A percentile compares a stretch with the other conserved stretches of the same genome.
Conservation (phyloP, 2,329 filamentous ascomycete species). For the Ascochyta viciae-villosae region DNA sequence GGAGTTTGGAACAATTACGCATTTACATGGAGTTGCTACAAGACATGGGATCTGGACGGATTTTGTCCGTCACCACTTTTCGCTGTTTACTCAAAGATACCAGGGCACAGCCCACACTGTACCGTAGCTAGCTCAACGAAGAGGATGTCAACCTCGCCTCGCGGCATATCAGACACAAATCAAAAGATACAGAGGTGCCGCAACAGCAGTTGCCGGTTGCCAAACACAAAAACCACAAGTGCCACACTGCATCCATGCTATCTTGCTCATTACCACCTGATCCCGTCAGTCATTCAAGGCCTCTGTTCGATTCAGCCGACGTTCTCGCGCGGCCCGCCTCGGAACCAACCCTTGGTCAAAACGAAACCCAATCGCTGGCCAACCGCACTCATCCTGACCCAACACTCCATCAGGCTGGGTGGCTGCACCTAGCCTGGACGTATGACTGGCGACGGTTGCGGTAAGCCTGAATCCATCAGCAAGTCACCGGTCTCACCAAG, state of each 20-base stretch:
- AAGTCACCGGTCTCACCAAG: conserved; percentile 30
- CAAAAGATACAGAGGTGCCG: conserved; percentile 24
- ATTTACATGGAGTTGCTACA: conserved; percentile 32
- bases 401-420: conserved; percentile 13
- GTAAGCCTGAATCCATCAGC: conserved; percentile 20
- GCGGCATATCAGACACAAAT: conserved; percentile 23
- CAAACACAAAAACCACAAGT: conserved; percentile 12
- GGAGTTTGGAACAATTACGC: conserved; percentile 17
- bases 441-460: conserved; percentile 11
- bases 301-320: neutral
- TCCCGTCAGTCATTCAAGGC: neutral
- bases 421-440: conserved; percentile 3
- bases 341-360: neutral
- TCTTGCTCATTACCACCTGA: neutral
- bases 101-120: conserved; percentile 48
- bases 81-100: conserved; percentile 45
- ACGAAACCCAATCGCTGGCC: conserved; percentile 14
- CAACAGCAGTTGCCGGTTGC: conserved; percentile 20
- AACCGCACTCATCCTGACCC: conserved; percentile 22
- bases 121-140: conserved; percentile 39
- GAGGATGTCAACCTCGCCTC: conserved; percentile 21
- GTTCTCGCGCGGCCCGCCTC: conserved; percentile 6
- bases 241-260: neutral
- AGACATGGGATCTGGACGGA: conserved; percentile 18
- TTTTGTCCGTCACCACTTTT: conserved; percentile 34